Evolutionary conservation across 192 early-diverging fungal species (phyloP), one percentile per base, ranked within the genome.

Genomic region (Coemansia sp.): DNA sequence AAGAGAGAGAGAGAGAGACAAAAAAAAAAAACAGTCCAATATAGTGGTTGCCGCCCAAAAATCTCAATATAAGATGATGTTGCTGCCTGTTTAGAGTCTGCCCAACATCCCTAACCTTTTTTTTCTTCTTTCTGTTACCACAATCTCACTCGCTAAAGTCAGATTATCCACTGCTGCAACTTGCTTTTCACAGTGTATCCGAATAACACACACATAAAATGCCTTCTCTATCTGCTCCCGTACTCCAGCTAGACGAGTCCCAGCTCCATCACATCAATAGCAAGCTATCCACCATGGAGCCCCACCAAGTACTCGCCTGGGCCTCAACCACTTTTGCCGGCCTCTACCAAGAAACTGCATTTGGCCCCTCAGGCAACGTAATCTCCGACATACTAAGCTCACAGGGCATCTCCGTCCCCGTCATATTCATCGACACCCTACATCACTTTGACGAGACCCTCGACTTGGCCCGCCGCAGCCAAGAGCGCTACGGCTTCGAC

Each of bases 371-470:
- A 5, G 96, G 96, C 38, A 86, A 92, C 69, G 94, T 90, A 66
- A 93, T 93, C 64, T 74, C 92, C 36, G 93, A 98, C 79, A 92
- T 98, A 80, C 86, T 95, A 63, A 82, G 83, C 62, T 89, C 92
- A 62, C 86, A 92, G 53, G 86, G 82, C 59, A 68, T 85, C 34
- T 85, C 90, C 12, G 76, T 84, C 6, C 76, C 86, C 11, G 85
- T 96, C 25, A 92, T 98, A 70, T 98, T 98, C 65, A 79, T 98
- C 63, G 96, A 98, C 80, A 98, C 96, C 4, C 83, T 98, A 48
- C 92, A 98, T 76, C 94, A 98, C 81, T 98, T 98, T 84, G 76
- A 87, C 58, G 96, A 98, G 70, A 98, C 96, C 27, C 71, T 96
- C 23, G 90, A 92, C 12, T 80, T 98, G 44, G 90, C 92, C 23